Conservation (phyloP, 2,329 filamentous ascomycete species). For the Periconia sp. region DNA sequence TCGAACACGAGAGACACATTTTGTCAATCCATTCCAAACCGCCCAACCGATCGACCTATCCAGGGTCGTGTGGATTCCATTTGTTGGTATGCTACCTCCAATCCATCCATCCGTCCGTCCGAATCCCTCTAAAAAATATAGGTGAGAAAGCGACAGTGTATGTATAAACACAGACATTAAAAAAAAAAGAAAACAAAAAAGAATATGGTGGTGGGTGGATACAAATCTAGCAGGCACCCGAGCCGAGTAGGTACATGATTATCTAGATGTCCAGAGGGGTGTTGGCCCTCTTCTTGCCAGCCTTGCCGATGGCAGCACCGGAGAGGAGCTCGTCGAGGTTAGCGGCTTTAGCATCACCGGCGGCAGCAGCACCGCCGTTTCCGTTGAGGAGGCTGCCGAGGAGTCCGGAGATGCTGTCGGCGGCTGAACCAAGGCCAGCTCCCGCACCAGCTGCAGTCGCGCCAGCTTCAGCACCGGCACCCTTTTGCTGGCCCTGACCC, state of each 20-base stretch:
- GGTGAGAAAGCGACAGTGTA: too few species aligned
- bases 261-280: not conserved
- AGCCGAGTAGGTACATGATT: not conserved
- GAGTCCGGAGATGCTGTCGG: not conserved
- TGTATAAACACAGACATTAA: too few species aligned
- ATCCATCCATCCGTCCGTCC: too few species aligned
- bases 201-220: too few species aligned
- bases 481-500: not conserved
- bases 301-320: not conserved
- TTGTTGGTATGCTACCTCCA: too few species aligned
- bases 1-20: too few species aligned
- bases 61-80: too few species aligned
- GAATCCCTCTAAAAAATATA: too few species aligned
- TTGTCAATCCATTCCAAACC: too few species aligned
- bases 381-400: slow-evolving; percentile 7
- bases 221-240: too few species aligned
- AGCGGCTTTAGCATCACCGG: not conserved
- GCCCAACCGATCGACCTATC: too few species aligned
- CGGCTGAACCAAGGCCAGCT: not conserved
- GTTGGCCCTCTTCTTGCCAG: not conserved
- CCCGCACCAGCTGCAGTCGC: slow-evolving; percentile 1
- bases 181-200: too few species aligned
- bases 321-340: not conserved
- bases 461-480: slow-evolving; percentile 3
- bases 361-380: slow-evolving; percentile 2